phyloP scores from a whole-genome alignment of 768 basidiomycete species.

The Pisolithus albus region DNA sequence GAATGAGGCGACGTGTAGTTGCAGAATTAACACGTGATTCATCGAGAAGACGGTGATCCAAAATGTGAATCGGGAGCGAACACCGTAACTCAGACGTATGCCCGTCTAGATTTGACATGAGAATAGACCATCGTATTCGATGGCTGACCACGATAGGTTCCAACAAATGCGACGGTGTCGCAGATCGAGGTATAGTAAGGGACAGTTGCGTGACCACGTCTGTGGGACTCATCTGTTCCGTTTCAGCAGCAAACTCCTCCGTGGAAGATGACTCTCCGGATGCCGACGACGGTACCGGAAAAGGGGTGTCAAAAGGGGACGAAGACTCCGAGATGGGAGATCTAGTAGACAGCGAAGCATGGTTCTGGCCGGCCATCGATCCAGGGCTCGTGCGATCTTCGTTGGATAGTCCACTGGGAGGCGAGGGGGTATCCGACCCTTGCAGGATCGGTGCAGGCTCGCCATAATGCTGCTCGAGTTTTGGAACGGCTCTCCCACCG shows the following conservation, averaged over 20 bases:
- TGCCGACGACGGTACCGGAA: background rate
- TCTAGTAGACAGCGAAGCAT: slow-evolving; percentile 11
- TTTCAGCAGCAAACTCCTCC: slow-evolving; percentile 6
- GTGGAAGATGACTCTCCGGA: background rate
- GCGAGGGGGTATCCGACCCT: slow-evolving; percentile 9
- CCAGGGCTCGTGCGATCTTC: slow-evolving; percentile 13
- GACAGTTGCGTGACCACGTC: slow-evolving; percentile 58
- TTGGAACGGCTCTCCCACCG: slow-evolving; percentile 45
- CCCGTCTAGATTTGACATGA: slow-evolving; percentile 81
- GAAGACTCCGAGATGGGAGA: slow-evolving; percentile 12
- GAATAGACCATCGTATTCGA: slow-evolving; percentile 73
- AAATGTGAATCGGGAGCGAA: slow-evolving; percentile 81
- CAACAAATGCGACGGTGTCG: slow-evolving; percentile 64
- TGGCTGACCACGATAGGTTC: slow-evolving; percentile 75
- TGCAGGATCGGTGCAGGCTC: slow-evolving; percentile 1
- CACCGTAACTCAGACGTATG: slow-evolving; percentile 94
- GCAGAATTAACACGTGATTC: slow-evolving; percentile 71
- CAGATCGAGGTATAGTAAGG: slow-evolving; percentile 50
- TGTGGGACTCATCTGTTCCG: slow-evolving; percentile 21
- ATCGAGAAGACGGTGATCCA: slow-evolving; percentile 63
- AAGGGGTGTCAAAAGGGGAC: slow-evolving; percentile 7
- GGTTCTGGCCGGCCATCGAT: slow-evolving; percentile 6
- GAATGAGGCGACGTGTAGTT: slow-evolving; percentile 54
- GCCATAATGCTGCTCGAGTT: slow-evolving; percentile 12
- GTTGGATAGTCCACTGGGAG: slow-evolving; percentile 7